A percentile compares a stretch with the other conserved stretches of the same genome.
Conservation (phyloP, 139 green algal species). For the Chlamydomonas sphaeroides region DNA sequence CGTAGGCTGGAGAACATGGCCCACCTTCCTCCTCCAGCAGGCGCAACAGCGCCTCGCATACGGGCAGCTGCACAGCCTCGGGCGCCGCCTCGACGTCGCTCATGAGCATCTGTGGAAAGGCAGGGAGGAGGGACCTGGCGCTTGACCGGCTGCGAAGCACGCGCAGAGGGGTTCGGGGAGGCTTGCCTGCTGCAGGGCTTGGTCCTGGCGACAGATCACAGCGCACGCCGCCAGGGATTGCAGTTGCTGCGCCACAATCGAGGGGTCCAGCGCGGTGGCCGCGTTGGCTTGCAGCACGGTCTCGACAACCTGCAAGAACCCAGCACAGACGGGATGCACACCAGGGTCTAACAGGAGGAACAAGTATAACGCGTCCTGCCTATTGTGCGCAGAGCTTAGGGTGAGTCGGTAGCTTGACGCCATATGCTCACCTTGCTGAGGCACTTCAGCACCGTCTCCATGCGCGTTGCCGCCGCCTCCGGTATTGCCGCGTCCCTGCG, state of each 20-base stretch:
- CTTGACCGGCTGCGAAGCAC: too few species aligned
- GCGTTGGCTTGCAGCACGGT: background rate
- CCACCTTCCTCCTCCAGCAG: background rate
- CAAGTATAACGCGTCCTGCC: too few species aligned
- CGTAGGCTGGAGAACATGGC: too few species aligned
- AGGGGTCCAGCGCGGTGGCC: background rate
- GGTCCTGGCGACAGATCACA: background rate
- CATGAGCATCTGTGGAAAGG: conserved; percentile 10
- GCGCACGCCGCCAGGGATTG: background rate
- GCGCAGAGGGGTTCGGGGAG: too few species aligned
- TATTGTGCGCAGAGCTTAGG: too few species aligned
- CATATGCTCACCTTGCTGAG: conserved; percentile 25
- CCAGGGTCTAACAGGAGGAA: too few species aligned
- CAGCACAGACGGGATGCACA: too few species aligned
- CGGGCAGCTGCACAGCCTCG: background rate
- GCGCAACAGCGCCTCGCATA: background rate
- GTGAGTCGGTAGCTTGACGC: too few species aligned
- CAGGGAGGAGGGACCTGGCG: too few species aligned
- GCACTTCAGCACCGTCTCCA: conserved; percentile 8
- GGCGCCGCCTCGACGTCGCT: background rate
- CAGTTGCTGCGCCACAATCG: background rate
- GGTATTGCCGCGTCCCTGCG: conserved; percentile 5
- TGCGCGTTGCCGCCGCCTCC: background rate
- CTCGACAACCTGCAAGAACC: conserved; percentile 7
- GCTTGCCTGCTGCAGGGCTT: background rate